Evolutionary conservation across 257 asterid species (phyloP).

Genomic region (Solanum infundibuliforme): DNA sequence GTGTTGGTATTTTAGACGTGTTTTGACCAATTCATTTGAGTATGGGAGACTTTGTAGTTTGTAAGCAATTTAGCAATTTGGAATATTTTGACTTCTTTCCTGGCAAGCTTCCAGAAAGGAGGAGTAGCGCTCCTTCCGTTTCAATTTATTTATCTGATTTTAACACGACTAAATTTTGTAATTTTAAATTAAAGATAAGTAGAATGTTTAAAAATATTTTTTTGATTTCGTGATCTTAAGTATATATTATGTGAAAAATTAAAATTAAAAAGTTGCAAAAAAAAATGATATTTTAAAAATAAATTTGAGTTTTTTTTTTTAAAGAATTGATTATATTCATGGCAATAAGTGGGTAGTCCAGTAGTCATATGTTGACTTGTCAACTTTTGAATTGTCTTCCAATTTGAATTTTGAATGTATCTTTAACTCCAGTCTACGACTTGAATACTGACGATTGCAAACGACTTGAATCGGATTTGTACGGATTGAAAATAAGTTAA

Average conservation of each 20-base stretch:
- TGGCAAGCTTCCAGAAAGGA: not conserved
- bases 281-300: too few species aligned
- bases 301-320: too few species aligned
- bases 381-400: not conserved
- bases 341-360: not conserved
- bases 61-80: not conserved
- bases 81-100: not conserved
- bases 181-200: not conserved
- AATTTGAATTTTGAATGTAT: not conserved
- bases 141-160: not conserved
- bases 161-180: rapidly evolving
- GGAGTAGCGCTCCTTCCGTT: rapidly evolving
- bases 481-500: not conserved
- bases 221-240: too few species aligned
- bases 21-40: not conserved
- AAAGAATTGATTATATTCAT: not conserved
- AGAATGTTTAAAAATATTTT: rapidly evolving
- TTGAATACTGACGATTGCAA: not conserved
- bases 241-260: rapidly evolving
- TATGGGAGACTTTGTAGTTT: not conserved
- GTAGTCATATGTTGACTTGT: not conserved
- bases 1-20: not conserved
- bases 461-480: too few species aligned
- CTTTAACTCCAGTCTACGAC: not conserved
- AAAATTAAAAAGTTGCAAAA: too few species aligned